Percentiles rank a stretch among this genome's conserved stretches.
These are phyloP conservation scores for Globisporangium splendens DNA, from an alignment of 352 stramenopile genomes.

Conservation along the genomic window DNA sequence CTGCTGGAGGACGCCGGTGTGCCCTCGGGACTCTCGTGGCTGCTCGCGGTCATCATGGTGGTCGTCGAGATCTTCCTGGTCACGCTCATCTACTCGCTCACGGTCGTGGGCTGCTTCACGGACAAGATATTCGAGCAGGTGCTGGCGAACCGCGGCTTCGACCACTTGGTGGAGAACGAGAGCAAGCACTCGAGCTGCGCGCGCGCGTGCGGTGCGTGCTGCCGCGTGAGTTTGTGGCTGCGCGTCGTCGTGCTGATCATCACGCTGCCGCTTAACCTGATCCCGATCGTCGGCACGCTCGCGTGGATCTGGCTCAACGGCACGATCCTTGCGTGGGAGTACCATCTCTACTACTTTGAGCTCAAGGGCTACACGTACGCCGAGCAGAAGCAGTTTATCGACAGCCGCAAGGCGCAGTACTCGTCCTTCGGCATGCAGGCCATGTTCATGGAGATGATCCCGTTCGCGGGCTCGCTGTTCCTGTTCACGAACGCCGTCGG, in stretches of 20 bases:
- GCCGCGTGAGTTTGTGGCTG: constrained; percentile 52
- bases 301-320: constrained; percentile 71
- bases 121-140: constrained; percentile 69
- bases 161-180: constrained; percentile 46
- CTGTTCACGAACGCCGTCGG: constrained; percentile 72
- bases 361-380: constrained; percentile 54
- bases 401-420: constrained; percentile 51
- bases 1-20: constrained; percentile 38
- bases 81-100: constrained; percentile 63
- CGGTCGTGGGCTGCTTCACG: constrained; percentile 49
- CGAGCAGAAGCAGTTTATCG: constrained; percentile 51
- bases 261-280: constrained; percentile 62
- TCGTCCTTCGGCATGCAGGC: constrained; percentile 67
- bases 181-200: constrained; percentile 36
- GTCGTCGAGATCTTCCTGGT: constrained; percentile 71
- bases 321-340: constrained; percentile 64
- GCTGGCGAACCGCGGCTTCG: constrained; percentile 39
- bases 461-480: constrained; percentile 56
- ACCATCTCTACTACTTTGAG: constrained; percentile 77
- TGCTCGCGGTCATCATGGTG: constrained; percentile 54
- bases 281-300: constrained; percentile 59
- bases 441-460: constrained; percentile 74
- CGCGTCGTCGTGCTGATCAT: constrained; percentile 50
- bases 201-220: constrained; percentile 46
- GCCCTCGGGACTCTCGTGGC: constrained; percentile 38